A percentile compares a stretch with the other conserved stretches of the same genome.
Evolutionary conservation across 2,329 filamentous ascomycete genomes (phyloP).

Genomic region (Hypoxylon sp.): DNA sequence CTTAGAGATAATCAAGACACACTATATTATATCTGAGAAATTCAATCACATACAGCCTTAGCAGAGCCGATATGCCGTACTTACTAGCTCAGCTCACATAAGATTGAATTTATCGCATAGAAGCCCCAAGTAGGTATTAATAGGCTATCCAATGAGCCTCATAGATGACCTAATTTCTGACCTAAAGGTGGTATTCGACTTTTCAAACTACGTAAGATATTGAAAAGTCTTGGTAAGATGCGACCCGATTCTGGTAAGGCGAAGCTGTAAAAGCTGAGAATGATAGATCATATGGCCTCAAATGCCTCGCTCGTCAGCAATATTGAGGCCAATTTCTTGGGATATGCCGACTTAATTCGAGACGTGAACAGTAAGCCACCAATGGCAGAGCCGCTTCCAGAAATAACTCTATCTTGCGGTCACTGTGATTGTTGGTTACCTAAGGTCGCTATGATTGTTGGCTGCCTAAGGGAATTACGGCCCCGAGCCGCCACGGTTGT

Average conservation of each 20-base stretch:
- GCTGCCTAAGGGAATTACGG: neutral
- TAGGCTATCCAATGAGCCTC: conserved; percentile 28
- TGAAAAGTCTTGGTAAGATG: conserved; percentile 20
- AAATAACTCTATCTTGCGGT: neutral
- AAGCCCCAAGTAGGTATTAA: conserved; percentile 9
- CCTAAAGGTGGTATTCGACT: conserved; percentile 7
- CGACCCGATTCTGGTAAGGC: conserved; percentile 18
- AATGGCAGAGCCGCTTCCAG: conserved; percentile 3
- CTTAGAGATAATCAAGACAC: neutral
- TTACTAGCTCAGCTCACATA: conserved; percentile 30
- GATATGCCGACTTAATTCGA: neutral
- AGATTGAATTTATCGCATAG: conserved; percentile 19
- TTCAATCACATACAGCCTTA: neutral
- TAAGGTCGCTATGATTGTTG: neutral
- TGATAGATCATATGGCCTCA: conserved; percentile 29
- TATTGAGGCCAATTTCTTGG: conserved; percentile 11
- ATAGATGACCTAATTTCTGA: conserved; percentile 31
- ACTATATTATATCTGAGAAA: neutral
- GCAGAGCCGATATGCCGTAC: neutral
- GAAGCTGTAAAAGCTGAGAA: conserved; percentile 4
- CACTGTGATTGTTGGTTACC: neutral
- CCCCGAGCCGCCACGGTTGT: neutral
- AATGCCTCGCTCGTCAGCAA: conserved; percentile 21
- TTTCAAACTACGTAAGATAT: conserved; percentile 24
- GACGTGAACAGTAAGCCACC: conserved; percentile 21